Evolutionary conservation across 768 basidiomycete species (phyloP).

Genomic region (Vararia minispora): DNA sequence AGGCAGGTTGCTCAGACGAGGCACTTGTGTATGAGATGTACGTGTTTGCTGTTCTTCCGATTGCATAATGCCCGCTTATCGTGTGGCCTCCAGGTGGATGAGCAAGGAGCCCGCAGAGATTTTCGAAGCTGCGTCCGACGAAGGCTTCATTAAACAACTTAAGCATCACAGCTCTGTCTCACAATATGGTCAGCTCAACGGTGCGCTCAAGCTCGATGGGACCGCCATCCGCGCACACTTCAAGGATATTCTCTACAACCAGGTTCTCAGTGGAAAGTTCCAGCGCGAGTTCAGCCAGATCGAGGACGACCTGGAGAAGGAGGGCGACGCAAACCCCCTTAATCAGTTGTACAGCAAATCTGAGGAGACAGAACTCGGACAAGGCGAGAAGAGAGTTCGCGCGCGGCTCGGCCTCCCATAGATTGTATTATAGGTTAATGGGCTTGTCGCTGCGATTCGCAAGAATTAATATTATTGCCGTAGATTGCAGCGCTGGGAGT

Average conservation of each 20-base stretch:
- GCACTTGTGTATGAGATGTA: conserved; percentile 58
- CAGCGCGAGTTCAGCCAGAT: conserved; percentile 42
- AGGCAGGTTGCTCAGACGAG: conserved; percentile 56
- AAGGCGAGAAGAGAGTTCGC: conserved; percentile 51
- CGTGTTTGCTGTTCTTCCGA: conserved; percentile 4
- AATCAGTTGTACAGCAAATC: conserved; percentile 39
- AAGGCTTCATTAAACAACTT: conserved; percentile 52
- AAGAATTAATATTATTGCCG: no score
- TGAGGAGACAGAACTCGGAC: conserved; percentile 40
- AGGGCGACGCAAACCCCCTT: conserved; percentile 42
- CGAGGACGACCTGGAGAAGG: conserved; percentile 44
- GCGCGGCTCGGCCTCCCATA: conserved; percentile 32
- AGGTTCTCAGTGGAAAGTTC: conserved; percentile 54
- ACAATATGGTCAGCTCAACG: conserved; percentile 51
- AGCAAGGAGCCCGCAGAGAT: conserved; percentile 62
- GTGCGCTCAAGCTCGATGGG: conserved; percentile 46
- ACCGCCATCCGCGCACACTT: conserved; percentile 38
- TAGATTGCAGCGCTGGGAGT: no score
- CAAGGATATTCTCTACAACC: conserved; percentile 43
- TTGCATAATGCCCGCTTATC: background rate
- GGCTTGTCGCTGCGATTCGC: no score
- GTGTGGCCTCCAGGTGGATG: conserved; percentile 59
- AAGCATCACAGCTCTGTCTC: conserved; percentile 53
- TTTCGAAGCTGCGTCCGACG: conserved; percentile 56
- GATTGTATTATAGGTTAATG: no score